Percentiles rank a stretch among this genome's conserved stretches.
Evolutionary conservation across 176 grass and related monocot species (phyloP).

Genomic region (Oryza nivara): DNA sequence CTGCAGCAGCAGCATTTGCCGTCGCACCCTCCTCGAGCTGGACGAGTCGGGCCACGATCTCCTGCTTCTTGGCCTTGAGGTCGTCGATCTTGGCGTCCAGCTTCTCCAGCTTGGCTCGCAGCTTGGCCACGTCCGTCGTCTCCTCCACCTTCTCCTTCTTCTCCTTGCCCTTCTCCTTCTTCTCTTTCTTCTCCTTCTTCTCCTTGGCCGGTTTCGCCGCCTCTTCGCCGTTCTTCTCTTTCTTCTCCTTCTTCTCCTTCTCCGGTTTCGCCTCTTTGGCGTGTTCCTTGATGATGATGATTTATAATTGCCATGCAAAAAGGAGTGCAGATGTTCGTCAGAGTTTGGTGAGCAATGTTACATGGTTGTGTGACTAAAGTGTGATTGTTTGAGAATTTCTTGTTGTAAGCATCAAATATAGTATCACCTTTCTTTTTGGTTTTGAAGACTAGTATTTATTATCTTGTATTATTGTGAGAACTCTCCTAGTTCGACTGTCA

Average conservation of each 20-base stretch:
- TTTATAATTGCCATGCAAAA: not conserved
- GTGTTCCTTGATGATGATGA: slow-evolving; percentile 17
- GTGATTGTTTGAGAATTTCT: not conserved
- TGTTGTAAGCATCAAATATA: not conserved
- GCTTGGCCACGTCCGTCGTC: slow-evolving; percentile 34
- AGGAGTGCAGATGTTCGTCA: not conserved
- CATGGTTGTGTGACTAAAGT: not conserved
- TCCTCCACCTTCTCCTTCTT: slow-evolving; percentile 50
- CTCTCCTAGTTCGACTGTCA: not conserved
- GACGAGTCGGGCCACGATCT: slow-evolving; percentile 42
- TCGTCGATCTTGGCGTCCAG: slow-evolving; percentile 57
- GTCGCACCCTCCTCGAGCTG: slow-evolving; percentile 28
- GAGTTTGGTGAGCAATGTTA: not conserved
- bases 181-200: slow-evolving; percentile 40
- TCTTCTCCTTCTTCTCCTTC: slow-evolving; percentile 45
- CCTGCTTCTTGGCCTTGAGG: slow-evolving; percentile 61
- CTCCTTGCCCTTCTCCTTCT: slow-evolving; percentile 37
- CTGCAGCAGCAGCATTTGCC: not conserved
- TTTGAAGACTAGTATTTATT: not conserved
- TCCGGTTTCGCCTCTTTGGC: slow-evolving; percentile 7
- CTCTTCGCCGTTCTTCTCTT: slow-evolving; percentile 37
- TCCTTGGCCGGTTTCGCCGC: slow-evolving; percentile 17
- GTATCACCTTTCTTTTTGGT: not conserved
- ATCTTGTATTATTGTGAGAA: not conserved
- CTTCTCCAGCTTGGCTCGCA: slow-evolving; percentile 54